Evolutionary conservation across 148 eudicot species (phyloP).

Genomic region (Heliosperma pusillum): DNA sequence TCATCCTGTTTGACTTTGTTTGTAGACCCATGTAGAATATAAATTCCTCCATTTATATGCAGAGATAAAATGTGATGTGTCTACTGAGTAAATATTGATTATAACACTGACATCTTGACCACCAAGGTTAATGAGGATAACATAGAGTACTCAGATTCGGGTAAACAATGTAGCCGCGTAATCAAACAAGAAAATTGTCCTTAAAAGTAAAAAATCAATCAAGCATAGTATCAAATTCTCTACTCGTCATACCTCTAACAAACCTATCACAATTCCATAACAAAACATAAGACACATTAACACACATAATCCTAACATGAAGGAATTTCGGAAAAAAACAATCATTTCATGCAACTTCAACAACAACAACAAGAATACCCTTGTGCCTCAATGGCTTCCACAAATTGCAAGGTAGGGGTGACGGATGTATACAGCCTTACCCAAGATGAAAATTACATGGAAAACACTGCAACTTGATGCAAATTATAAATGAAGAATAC

Average conservation of each 20-base stretch:
- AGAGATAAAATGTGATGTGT: neutral
- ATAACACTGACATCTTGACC: neutral
- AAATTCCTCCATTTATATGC: neutral
- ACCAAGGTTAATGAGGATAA: neutral
- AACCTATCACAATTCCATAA: slow-evolving; percentile 1
- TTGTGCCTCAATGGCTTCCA: too few relatives aligned
- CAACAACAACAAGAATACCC: too few relatives aligned
- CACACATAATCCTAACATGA: neutral
- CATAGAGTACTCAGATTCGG: neutral
- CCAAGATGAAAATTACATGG: too few relatives aligned
- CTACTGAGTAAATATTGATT: neutral
- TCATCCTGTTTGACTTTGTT: too few relatives aligned
- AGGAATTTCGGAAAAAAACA: too few relatives aligned
- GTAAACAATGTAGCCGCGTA: neutral
- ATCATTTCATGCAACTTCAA: too few relatives aligned
- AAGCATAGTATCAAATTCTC: neutral
- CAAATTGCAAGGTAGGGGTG: too few relatives aligned
- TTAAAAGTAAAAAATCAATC: neutral
- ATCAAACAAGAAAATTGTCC: neutral
- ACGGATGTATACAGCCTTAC: too few relatives aligned
- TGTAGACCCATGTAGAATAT: neutral
- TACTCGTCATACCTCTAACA: neutral
- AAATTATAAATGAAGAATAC: neutral
- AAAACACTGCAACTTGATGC: neutral
- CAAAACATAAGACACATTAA: neutral